Evolutionary conservation across 2,329 filamentous ascomycete species (phyloP).

Genomic region (Fusarium sp.): DNA sequence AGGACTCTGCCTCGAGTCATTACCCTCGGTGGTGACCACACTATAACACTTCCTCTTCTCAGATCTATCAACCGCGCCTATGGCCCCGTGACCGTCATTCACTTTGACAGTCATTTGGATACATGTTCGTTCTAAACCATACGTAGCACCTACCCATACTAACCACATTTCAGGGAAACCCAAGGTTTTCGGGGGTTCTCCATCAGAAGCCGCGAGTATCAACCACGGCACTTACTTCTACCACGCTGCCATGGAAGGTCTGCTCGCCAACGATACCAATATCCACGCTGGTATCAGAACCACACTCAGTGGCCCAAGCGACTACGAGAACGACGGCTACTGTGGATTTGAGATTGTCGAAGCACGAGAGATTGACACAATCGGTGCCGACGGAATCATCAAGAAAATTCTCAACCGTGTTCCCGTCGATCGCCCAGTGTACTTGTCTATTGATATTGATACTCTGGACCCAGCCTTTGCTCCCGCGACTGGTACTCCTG

Average conservation of each 20-base stretch:
- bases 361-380: constrained; percentile 62
- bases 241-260: constrained; percentile 81
- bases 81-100: constrained; percentile 71
- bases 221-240: constrained; percentile 94
- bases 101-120: constrained; percentile 75
- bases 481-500: constrained; percentile 79
- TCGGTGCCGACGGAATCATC: constrained; percentile 77
- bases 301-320: constrained; percentile 76
- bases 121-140: constrained; percentile 64
- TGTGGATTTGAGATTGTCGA: constrained; percentile 91
- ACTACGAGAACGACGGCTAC: constrained; percentile 77
- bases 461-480: constrained; percentile 86
- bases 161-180: constrained; percentile 71
- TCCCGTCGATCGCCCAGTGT: constrained; percentile 79
- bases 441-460: constrained; percentile 87
- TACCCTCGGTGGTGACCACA: constrained; percentile 77
- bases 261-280: constrained; percentile 84
- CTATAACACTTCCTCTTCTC: constrained; percentile 71
- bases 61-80: constrained; percentile 72
- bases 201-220: constrained; percentile 79
- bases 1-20: constrained; percentile 85
- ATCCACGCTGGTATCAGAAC: constrained; percentile 91
- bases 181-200: constrained; percentile 87
- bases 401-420: constrained; percentile 81
- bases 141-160: neutral